Conservation (phyloP, 768 basidiomycete genomes). For the Mycena galopus region DNA sequence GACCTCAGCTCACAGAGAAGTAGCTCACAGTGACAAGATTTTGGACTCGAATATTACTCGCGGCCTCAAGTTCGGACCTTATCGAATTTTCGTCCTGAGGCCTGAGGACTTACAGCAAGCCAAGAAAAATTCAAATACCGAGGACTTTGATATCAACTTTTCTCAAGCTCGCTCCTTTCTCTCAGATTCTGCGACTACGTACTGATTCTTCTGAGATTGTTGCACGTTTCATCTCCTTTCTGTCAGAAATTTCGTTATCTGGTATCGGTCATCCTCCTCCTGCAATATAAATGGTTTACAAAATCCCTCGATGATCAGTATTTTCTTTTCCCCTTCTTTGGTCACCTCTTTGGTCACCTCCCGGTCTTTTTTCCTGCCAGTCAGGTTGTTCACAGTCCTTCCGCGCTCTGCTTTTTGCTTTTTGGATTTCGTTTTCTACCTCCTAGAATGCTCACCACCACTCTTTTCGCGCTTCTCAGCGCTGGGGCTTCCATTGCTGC, state of each 20-base stretch:
- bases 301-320: neutral
- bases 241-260: neutral
- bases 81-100: too few species aligned
- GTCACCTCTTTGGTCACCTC: neutral
- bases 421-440: conserved; percentile 18
- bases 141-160: too few species aligned
- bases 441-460: conserved; percentile 30
- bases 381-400: conserved; percentile 34
- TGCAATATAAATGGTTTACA: neutral
- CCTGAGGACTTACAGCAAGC: too few species aligned
- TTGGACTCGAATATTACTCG: too few species aligned
- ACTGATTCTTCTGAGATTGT: neutral
- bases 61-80: too few species aligned
- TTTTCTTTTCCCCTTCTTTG: conserved; percentile 9
- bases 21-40: too few species aligned
- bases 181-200: too few species aligned
- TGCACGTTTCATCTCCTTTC: neutral
- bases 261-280: neutral
- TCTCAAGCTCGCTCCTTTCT: too few species aligned
- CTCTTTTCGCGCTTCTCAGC: conserved; percentile 35
- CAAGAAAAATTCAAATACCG: too few species aligned
- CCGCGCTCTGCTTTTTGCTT: neutral
- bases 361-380: conserved; percentile 36
- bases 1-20: too few species aligned
- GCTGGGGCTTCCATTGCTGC: conserved; percentile 34